Percentiles rank a stretch among this genome's conserved stretches.
phyloP scores from a whole-genome alignment of 108 stramenopile species.

The Pseudonitzschia multiseries region DNA sequence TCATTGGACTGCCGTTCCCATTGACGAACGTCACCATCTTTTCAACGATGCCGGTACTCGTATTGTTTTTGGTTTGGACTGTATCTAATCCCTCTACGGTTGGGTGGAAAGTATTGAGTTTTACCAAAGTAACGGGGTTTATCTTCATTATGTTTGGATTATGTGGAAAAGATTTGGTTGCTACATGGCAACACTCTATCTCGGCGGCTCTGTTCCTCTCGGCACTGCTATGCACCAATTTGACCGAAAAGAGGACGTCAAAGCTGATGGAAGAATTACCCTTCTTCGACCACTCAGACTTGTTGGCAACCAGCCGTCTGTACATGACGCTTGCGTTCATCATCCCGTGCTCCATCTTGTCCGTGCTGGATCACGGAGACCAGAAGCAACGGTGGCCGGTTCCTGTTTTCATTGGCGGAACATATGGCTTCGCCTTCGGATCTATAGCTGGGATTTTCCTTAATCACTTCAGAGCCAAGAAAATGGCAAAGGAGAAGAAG shows the following conservation, averaged over 20 bases:
- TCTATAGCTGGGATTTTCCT: slow-evolving; percentile 25
- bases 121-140: slow-evolving; percentile 23
- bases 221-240: slow-evolving; percentile 22
- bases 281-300: slow-evolving; percentile 26
- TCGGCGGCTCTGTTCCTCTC: slow-evolving; percentile 27
- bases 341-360: slow-evolving; percentile 48
- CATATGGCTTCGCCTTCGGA: slow-evolving; percentile 49
- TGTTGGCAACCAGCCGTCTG: slow-evolving; percentile 24
- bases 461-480: slow-evolving; percentile 7
- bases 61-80: slow-evolving; percentile 14
- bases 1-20: slow-evolving; percentile 22
- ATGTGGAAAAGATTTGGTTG: slow-evolving; percentile 25
- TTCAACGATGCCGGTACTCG: slow-evolving; percentile 21
- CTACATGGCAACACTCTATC: slow-evolving; percentile 24
- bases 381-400: slow-evolving; percentile 76
- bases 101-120: slow-evolving; percentile 15
- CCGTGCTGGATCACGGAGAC: slow-evolving; percentile 58
- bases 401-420: slow-evolving; percentile 57
- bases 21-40: slow-evolving; percentile 16
- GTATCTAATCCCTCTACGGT: background rate
- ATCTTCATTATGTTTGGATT: slow-evolving; percentile 29
- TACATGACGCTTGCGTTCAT: slow-evolving; percentile 29
- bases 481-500: background rate
- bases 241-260: background rate
- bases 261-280: slow-evolving; percentile 31